A percentile compares a stretch with the other conserved stretches of the same genome.
Conservation (phyloP, 768 basidiomycete species). For the Lactifluus pinguis region DNA sequence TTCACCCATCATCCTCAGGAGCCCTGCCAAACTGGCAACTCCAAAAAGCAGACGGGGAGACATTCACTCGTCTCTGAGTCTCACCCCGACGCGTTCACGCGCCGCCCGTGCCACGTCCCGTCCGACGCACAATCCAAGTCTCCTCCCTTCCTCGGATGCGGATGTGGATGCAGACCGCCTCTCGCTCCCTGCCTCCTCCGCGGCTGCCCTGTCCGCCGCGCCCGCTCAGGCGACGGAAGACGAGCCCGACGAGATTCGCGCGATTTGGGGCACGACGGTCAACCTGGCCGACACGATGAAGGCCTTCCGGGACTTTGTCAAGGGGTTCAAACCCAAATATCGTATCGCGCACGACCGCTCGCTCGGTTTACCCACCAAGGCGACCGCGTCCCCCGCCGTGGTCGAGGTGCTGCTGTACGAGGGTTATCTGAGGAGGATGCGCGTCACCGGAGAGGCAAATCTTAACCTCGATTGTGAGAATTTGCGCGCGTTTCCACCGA, state of each 20-base stretch:
- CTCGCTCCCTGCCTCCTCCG: constrained; percentile 50
- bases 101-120: constrained; percentile 29
- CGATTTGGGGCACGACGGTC: constrained; percentile 98
- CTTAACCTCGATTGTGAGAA: constrained; percentile 88
- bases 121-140: constrained; percentile 31
- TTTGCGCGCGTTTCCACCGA: constrained; percentile 75
- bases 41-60: constrained; percentile 78
- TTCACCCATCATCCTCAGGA: constrained; percentile 28
- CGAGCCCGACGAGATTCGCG: constrained; percentile 76
- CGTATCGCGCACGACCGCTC: constrained; percentile 63
- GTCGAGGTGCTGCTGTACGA: constrained; percentile 71
- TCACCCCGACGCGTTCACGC: constrained; percentile 40
- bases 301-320: constrained; percentile 79
- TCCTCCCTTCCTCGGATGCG: constrained; percentile 50
- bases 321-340: constrained; percentile 90
- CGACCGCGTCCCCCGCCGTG: constrained; percentile 51
- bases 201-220: constrained; percentile 50
- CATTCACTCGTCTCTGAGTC: constrained; percentile 72
- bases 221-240: constrained; percentile 56
- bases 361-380: constrained; percentile 41
- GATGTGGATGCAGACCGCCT: constrained; percentile 37
- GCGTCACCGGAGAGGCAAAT: constrained; percentile 86
- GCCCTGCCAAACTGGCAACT: constrained; percentile 44
- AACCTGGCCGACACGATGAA: constrained; percentile 88
- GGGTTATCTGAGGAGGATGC: constrained; percentile 72